phyloP scores from a whole-genome alignment of 352 stramenopile species.

The Globisporangium paddicum region DNA sequence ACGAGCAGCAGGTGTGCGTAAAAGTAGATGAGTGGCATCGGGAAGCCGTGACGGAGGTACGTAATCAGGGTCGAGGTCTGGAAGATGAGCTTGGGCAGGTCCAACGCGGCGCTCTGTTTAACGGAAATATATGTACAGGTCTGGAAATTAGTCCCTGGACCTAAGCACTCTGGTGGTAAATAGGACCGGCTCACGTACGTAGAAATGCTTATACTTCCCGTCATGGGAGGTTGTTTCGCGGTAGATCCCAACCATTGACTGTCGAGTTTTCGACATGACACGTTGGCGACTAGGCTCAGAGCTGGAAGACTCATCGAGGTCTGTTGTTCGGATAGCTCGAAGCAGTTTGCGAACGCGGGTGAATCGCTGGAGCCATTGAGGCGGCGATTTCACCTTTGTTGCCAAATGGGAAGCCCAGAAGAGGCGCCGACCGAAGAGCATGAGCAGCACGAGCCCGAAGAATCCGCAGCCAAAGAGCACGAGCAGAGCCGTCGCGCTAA shows the following conservation, averaged over 20 bases:
- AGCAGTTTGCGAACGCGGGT: neutral
- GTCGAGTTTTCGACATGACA: neutral
- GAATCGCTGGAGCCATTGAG: neutral
- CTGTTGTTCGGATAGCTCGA: neutral
- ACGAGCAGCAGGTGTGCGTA: constrained; percentile 17
- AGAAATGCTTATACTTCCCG: neutral
- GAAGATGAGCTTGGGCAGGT: constrained; percentile 24
- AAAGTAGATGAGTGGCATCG: constrained; percentile 21
- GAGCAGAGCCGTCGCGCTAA: constrained; percentile 20
- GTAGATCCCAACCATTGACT: neutral
- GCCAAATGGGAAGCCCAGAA: neutral
- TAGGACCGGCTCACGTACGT: neutral
- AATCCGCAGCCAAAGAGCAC: constrained; percentile 30
- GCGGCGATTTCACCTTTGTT: neutral
- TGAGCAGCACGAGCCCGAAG: constrained; percentile 22
- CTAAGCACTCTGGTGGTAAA: neutral
- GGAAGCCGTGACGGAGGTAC: constrained; percentile 25
- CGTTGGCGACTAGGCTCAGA: too few relatives aligned
- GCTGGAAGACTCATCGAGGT: neutral
- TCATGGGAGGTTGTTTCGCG: neutral
- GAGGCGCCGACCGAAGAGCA: constrained; percentile 17
- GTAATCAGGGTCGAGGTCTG: constrained; percentile 16
- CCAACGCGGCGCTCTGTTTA: constrained; percentile 12
- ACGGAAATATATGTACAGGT: neutral
- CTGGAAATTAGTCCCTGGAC: neutral